phyloP scores from a whole-genome alignment of 2,329 filamentous ascomycete genomes.

The Catunica adiposa region DNA sequence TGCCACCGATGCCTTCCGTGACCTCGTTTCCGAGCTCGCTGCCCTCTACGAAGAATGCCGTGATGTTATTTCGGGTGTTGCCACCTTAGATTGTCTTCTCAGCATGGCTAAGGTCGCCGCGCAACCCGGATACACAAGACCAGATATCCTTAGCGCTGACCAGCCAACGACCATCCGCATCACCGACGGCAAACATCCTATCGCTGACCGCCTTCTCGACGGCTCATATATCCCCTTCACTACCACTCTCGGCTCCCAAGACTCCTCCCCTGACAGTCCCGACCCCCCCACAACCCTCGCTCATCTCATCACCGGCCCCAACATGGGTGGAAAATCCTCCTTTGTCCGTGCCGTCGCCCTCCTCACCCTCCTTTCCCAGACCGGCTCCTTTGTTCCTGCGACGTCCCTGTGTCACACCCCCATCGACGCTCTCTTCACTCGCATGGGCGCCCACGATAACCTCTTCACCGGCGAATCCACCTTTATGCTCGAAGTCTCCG shows the following conservation, averaged over 20 bases:
- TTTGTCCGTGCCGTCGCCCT: slow-evolving; percentile 88
- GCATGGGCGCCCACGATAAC: slow-evolving; percentile 92
- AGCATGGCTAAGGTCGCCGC: slow-evolving; percentile 71
- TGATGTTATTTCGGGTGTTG: slow-evolving; percentile 72
- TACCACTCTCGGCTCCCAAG: slow-evolving; percentile 37
- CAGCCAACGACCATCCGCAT: slow-evolving; percentile 54
- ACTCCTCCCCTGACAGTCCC: slow-evolving; percentile 27
- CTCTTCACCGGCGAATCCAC: slow-evolving; percentile 88
- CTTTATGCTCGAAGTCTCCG: slow-evolving; percentile 94
- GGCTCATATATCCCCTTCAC: slow-evolving; percentile 85
- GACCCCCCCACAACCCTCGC: slow-evolving; percentile 37
- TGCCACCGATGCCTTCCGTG: slow-evolving; percentile 67
- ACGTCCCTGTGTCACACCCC: slow-evolving; percentile 57
- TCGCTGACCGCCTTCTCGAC: slow-evolving; percentile 81
- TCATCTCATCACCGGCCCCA: slow-evolving; percentile 84
- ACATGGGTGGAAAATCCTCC: slow-evolving; percentile 98
- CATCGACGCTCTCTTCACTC: slow-evolving; percentile 80
- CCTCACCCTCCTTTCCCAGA: slow-evolving; percentile 83
- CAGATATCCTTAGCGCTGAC: slow-evolving; percentile 45
- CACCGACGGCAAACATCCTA: slow-evolving; percentile 68
- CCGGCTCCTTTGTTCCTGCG: slow-evolving; percentile 87
- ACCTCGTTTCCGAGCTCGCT: slow-evolving; percentile 56
- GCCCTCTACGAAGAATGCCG: slow-evolving; percentile 78
- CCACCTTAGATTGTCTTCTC: slow-evolving; percentile 75
- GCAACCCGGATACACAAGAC: slow-evolving; percentile 76